These are phyloP conservation scores for Xylaria sp. DNA, from an alignment of 2,329 filamentous ascomycete species.

Conservation along the genomic window DNA sequence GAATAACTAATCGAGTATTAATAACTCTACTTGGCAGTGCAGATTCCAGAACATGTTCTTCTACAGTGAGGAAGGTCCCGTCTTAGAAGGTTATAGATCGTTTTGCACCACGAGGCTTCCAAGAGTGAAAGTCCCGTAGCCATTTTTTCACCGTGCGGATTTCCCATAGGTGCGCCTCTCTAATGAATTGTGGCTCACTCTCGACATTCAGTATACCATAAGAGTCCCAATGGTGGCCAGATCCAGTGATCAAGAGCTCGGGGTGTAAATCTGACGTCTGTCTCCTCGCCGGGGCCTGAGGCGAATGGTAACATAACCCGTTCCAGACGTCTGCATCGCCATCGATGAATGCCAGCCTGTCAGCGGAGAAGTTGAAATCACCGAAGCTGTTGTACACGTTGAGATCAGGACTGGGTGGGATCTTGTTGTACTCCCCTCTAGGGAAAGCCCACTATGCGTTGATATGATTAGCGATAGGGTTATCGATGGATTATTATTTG, in stretches of 20 bases:
- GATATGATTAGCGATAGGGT: neutral
- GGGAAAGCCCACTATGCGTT: slow-evolving; percentile 60
- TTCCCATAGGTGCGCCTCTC: slow-evolving; percentile 63
- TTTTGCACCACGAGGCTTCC: slow-evolving; percentile 35
- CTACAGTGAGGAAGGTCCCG: neutral
- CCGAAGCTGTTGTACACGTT: slow-evolving; percentile 59
- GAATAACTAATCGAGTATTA: too few species aligned
- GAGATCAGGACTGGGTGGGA: slow-evolving; percentile 58
- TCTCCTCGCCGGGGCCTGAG: slow-evolving; percentile 52
- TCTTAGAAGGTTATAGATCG: neutral
- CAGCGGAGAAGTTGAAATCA: slow-evolving; percentile 58
- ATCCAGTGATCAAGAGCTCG: slow-evolving; percentile 61
- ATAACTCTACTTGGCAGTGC: too few species aligned
- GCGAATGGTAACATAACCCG: slow-evolving; percentile 62
- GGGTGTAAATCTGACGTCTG: slow-evolving; percentile 57
- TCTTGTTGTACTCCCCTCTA: slow-evolving; percentile 56
- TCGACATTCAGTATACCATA: slow-evolving; percentile 53
- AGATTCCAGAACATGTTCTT: neutral
- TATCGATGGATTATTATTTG: neutral
- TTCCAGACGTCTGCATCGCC: slow-evolving; percentile 64
- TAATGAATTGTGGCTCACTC: slow-evolving; percentile 62
- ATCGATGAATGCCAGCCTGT: slow-evolving; percentile 63
- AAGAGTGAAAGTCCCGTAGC: slow-evolving; percentile 50
- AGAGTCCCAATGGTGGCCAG: slow-evolving; percentile 65
- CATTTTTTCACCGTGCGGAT: slow-evolving; percentile 62